These are phyloP conservation scores for Fusarium musae DNA, from an alignment of 2,329 filamentous ascomycete species.

Conservation along the genomic window DNA sequence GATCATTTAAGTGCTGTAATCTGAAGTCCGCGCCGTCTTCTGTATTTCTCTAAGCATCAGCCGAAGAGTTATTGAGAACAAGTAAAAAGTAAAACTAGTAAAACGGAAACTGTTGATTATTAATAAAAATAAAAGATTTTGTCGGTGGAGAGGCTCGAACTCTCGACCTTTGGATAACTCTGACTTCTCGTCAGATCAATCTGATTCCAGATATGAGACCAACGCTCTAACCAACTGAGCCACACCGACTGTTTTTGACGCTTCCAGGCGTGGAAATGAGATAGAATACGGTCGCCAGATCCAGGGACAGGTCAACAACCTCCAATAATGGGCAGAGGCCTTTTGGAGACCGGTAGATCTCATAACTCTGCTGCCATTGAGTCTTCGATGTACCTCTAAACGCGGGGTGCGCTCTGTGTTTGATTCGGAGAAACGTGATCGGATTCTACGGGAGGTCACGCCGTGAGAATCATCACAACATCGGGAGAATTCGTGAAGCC, in stretches of 20 bases:
- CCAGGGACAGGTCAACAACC: rapidly evolving
- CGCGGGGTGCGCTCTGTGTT: conserved; percentile 1
- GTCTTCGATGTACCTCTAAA: background rate
- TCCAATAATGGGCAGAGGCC: background rate
- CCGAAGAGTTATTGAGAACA: background rate
- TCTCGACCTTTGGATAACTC: conserved; percentile 46
- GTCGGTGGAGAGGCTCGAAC: conserved; percentile 46
- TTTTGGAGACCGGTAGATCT: background rate
- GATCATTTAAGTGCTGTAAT: background rate
- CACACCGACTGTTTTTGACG: conserved; percentile 40
- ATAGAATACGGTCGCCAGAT: background rate
- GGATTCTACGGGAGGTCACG: conserved; percentile 23
- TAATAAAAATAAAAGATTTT: background rate
- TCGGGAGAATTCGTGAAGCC: conserved; percentile 27
- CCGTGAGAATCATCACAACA: conserved; percentile 12
- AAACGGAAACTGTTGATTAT: background rate
- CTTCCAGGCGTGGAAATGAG: background rate
- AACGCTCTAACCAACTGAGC: conserved; percentile 48
- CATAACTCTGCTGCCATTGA: background rate
- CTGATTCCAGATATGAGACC: conserved; percentile 40
- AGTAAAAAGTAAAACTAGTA: background rate
- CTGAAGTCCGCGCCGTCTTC: background rate
- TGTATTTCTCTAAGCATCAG: too few relatives aligned
- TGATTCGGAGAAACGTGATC: conserved; percentile 34
- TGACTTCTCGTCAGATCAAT: conserved; percentile 40